Base-by-base conservation (phyloP, 257 asterid species). In the Scutellaria barbata region DNA sequence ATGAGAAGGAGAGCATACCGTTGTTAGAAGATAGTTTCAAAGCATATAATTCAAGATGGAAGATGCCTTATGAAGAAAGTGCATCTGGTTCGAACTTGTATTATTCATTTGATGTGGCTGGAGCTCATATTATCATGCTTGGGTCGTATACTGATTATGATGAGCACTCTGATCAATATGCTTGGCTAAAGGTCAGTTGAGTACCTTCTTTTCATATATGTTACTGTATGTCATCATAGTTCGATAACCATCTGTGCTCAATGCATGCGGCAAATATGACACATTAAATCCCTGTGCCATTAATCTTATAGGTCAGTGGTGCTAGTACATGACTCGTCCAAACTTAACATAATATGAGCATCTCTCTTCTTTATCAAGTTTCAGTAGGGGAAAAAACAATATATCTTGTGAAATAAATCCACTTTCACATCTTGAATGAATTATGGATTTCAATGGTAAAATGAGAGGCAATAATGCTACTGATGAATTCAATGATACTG, bases 11-110 rank as follows among this genome's bases (percentile, higher is more conserved):
- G 88, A 63, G 11, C 16, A 80, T 95, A 60, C 95, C 83, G 1
- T 33, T 88, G 6, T 5, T 95, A 39, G 80, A 76, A 71, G 87
- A 87, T 10, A 71, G 81, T 18, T 95, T 95, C 72, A 63, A 69
- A 42, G 79, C 99, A 10, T 95, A 87, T 74, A 95, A 92, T 83
- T 83, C 97, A 2, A 89, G 99, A 79, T 95, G 99, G 99, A 92
- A 83, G 83, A 95, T 95, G 99, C 98, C 99, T 1, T 95, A 79
- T 72, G 76, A 77, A 66, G 99, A 95, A 92, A 95, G 99, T 77
- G 88, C 77, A 41, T 95, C 99, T 11, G 46, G 48, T 77, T 95
- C 99, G 5, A 95, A 95, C 73, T 79, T 95, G 72, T 95, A 85
- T 79, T 95, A 95, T 67, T 95, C 99, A 4, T 95, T 95, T 76